A percentile compares a stretch with the other conserved stretches of the same genome.
Evolutionary conservation across 2,329 filamentous ascomycete species (phyloP).

Genomic region (Rachicladosporium sp.): DNA sequence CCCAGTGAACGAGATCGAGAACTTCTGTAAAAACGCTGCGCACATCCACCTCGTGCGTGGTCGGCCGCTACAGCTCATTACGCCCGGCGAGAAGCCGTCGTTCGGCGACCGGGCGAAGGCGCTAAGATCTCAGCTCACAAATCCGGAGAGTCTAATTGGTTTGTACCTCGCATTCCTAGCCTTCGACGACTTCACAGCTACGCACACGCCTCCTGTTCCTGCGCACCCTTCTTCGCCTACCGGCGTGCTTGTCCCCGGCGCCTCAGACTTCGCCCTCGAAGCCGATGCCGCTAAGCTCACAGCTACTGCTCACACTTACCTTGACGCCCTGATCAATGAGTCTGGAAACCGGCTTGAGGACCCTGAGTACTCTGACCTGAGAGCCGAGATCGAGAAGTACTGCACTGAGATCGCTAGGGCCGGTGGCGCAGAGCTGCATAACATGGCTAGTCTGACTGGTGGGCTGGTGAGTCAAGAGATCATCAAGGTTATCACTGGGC

Average conservation of each 20-base stretch:
- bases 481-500: slow-evolving; percentile 69
- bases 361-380: slow-evolving; percentile 28
- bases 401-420: slow-evolving; percentile 50
- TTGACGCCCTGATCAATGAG: slow-evolving; percentile 32
- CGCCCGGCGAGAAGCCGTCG: slow-evolving; percentile 24
- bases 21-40: slow-evolving; percentile 90
- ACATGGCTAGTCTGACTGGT: slow-evolving; percentile 74
- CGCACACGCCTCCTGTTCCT: slow-evolving; percentile 17
- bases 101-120: slow-evolving; percentile 36
- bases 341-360: slow-evolving; percentile 29
- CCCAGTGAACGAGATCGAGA: slow-evolving; percentile 63
- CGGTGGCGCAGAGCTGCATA: slow-evolving; percentile 78
- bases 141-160: slow-evolving; percentile 34
- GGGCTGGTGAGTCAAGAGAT: slow-evolving; percentile 95
- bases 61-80: slow-evolving; percentile 38
- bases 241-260: slow-evolving; percentile 26
- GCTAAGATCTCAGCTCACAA: slow-evolving; percentile 29
- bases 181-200: slow-evolving; percentile 34
- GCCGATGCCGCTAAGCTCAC: slow-evolving; percentile 27
- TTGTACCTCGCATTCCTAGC: slow-evolving; percentile 41
- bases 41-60: slow-evolving; percentile 80
- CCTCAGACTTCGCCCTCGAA: slow-evolving; percentile 23
- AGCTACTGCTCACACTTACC: slow-evolving; percentile 30
- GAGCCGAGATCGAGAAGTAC: slow-evolving; percentile 24
- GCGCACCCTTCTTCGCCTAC: slow-evolving; percentile 1